A percentile compares a stretch with the other conserved stretches of the same genome.
Conservation (phyloP, 2,329 filamentous ascomycete species). For the Zymoseptoria passerinii region DNA sequence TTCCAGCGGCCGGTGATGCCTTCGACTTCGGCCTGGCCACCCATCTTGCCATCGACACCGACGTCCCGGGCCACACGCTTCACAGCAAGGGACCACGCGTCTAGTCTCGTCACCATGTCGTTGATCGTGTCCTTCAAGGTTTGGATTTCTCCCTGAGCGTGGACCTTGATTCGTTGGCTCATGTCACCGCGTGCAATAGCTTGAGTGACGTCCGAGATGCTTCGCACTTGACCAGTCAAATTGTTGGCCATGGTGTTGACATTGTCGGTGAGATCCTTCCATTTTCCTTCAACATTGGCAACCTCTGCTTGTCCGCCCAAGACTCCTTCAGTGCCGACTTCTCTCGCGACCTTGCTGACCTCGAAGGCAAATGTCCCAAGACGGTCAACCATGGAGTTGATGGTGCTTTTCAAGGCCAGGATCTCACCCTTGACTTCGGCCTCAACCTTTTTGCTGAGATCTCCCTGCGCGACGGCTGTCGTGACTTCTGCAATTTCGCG, state of each 20-base stretch:
- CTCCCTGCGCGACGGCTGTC: constrained; percentile 44
- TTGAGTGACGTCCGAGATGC: constrained; percentile 89
- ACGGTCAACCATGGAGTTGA: constrained; percentile 60
- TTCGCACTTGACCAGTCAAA: constrained; percentile 63
- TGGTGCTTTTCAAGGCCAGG: constrained; percentile 70
- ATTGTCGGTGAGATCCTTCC: constrained; percentile 59
- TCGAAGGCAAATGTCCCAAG: constrained; percentile 57
- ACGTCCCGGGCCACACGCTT: constrained; percentile 94
- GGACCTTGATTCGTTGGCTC: constrained; percentile 90
- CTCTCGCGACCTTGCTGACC: constrained; percentile 57
- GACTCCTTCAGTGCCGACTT: constrained; percentile 57
- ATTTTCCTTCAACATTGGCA: constrained; percentile 58
- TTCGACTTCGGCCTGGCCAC: constrained; percentile 88
- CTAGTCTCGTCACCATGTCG: constrained; percentile 94
- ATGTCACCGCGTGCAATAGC: constrained; percentile 93
- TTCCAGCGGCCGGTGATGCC: constrained; percentile 94
- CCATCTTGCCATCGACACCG: constrained; percentile 96
- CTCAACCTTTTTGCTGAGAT: constrained; percentile 45
- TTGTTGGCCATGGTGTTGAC: constrained; percentile 62
- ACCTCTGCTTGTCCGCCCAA: constrained; percentile 58
- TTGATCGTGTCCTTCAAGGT: constrained; percentile 95
- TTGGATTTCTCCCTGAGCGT: constrained; percentile 89
- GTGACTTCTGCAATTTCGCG: constrained; percentile 47
- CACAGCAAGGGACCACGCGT: constrained; percentile 92
- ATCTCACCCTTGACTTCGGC: constrained; percentile 47